These are phyloP conservation scores for Sporisorium scitamineum DNA, from an alignment of 1,284 basidiomycete genomes.

Conservation along the genomic window DNA sequence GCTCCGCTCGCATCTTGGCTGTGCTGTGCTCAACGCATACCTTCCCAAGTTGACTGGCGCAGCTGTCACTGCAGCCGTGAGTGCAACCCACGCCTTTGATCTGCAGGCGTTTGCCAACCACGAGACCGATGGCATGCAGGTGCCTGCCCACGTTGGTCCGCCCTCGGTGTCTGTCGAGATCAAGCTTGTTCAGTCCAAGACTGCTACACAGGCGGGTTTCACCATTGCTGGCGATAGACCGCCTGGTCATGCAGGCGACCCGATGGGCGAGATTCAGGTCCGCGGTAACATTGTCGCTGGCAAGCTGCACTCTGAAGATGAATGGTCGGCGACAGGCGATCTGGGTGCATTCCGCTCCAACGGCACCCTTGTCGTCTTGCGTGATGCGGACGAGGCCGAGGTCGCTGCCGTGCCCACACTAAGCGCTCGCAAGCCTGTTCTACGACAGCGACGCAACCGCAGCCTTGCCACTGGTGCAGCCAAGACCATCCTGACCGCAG, in stretches of 20 bases:
- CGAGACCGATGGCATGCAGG: conserved; percentile 43
- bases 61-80: conserved; percentile 51
- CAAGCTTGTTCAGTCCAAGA: conserved; percentile 58
- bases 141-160: conserved; percentile 63
- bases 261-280: conserved; percentile 57
- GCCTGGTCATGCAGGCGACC: conserved; percentile 41
- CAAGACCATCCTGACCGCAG: conserved; percentile 21
- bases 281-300: conserved; percentile 53
- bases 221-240: conserved; percentile 40
- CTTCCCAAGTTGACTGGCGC: conserved; percentile 32
- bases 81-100: conserved; percentile 61
- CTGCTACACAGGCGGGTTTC: conserved; percentile 25
- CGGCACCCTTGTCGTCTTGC: conserved; percentile 63
- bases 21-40: conserved; percentile 61
- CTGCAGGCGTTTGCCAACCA: conserved; percentile 64
- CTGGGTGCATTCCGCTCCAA: conserved; percentile 61
- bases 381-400: conserved; percentile 32
- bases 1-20: conserved; percentile 61
- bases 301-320: neutral
- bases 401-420: conserved; percentile 37
- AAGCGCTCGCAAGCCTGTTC: conserved; percentile 33
- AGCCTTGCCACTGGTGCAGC: conserved; percentile 4
- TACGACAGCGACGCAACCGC: conserved; percentile 31
- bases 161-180: conserved; percentile 62
- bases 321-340: conserved; percentile 60